Conservation (phyloP, 352 stramenopile species). For the Globisporangium nodosum region DNA sequence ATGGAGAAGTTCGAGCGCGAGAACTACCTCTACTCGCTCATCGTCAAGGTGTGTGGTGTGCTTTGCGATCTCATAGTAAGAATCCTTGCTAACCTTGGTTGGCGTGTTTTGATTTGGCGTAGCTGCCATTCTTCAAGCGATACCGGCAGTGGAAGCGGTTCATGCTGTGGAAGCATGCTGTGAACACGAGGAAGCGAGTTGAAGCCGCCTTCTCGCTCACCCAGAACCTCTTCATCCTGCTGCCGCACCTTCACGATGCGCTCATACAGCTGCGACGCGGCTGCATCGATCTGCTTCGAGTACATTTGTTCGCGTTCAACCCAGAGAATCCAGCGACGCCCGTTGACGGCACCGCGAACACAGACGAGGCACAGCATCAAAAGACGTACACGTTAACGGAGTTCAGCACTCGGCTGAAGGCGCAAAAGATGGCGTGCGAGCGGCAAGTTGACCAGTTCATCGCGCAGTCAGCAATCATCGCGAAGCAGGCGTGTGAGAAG, state of each 20-base stretch:
- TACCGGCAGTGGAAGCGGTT: conserved; percentile 92
- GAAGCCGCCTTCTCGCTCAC: conserved; percentile 40
- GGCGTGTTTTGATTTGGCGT: background rate
- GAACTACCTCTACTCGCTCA: conserved; percentile 84
- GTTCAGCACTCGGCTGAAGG: conserved; percentile 72
- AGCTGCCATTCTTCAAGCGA: conserved; percentile 87
- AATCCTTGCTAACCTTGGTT: background rate
- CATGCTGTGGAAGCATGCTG: conserved; percentile 73
- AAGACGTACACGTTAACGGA: conserved; percentile 77
- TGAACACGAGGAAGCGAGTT: conserved; percentile 47
- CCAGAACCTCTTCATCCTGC: conserved; percentile 86
- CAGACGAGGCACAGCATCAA: conserved; percentile 13
- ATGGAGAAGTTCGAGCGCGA: conserved; percentile 90
- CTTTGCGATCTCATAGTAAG: background rate
- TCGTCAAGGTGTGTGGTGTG: conserved; percentile 47
- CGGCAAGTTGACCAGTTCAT: conserved; percentile 58
- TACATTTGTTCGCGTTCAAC: conserved; percentile 45
- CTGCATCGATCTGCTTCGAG: conserved; percentile 43
- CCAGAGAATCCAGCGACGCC: background rate
- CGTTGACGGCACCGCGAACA: background rate
- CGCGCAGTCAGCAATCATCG: conserved; percentile 40
- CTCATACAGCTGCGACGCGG: conserved; percentile 64
- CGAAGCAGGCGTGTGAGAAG: conserved; percentile 59
- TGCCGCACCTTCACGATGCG: conserved; percentile 73
- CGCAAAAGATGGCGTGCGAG: conserved; percentile 61